Conservation (phyloP, 805 yeast genomes). For the Candida nitratophila region DNA sequence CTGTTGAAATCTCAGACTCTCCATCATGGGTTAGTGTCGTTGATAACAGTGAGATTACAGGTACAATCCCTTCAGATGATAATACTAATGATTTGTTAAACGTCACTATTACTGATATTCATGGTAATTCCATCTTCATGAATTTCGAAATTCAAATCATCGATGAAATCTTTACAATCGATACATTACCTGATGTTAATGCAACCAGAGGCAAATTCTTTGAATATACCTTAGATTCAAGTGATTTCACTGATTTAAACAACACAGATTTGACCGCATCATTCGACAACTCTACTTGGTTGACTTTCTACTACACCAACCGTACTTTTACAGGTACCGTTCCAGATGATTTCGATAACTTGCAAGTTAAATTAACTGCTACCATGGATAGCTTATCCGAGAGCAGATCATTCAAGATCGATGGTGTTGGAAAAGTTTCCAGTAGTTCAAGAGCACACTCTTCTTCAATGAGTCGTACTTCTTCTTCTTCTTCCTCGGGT, state of each 20-base stretch:
- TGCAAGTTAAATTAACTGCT: slow-evolving; percentile 37
- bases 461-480: slow-evolving; percentile 19
- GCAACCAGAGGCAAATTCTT: slow-evolving; percentile 63
- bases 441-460: slow-evolving; percentile 19
- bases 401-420: slow-evolving; percentile 41
- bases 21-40: slow-evolving; percentile 56
- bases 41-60: slow-evolving; percentile 36
- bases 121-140: slow-evolving; percentile 51
- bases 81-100: slow-evolving; percentile 36
- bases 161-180: slow-evolving; percentile 47
- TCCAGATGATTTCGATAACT: slow-evolving; percentile 39
- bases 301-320: slow-evolving; percentile 51
- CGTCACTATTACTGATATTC: slow-evolving; percentile 51
- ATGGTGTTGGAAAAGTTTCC: slow-evolving; percentile 35
- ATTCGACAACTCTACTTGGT: slow-evolving; percentile 50
- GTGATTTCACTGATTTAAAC: slow-evolving; percentile 49
- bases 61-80: slow-evolving; percentile 47
- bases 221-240: slow-evolving; percentile 43
- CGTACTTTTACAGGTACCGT: slow-evolving; percentile 65
- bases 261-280: slow-evolving; percentile 41
- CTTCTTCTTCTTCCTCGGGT: slow-evolving; percentile 22
- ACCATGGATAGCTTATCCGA: slow-evolving; percentile 28
- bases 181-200: slow-evolving; percentile 47
- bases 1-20: slow-evolving; percentile 38
- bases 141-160: slow-evolving; percentile 51